Percentiles rank a stretch among this genome's conserved stretches.
These are phyloP conservation scores for Candida hungchunana DNA, from an alignment of 805 yeast species.

Conservation along the genomic window DNA sequence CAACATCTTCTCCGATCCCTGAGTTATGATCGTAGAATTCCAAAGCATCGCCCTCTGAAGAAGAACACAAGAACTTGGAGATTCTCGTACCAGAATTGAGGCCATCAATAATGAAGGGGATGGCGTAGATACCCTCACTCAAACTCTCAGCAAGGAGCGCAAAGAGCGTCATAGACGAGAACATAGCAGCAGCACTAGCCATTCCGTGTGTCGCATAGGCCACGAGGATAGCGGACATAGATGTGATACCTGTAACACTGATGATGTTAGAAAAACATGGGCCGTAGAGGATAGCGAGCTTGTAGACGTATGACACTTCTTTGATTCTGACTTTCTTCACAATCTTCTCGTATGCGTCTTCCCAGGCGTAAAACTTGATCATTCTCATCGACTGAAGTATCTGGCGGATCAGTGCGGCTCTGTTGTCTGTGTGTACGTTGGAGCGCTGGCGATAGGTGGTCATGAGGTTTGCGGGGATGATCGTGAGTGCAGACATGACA, in stretches of 20 bases:
- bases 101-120: constrained; percentile 59
- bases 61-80: constrained; percentile 45
- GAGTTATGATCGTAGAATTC: constrained; percentile 31
- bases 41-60: constrained; percentile 36
- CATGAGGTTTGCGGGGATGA: constrained; percentile 41
- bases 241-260: constrained; percentile 42
- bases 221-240: constrained; percentile 46
- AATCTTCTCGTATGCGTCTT: constrained; percentile 57
- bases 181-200: constrained; percentile 55
- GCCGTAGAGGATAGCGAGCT: constrained; percentile 57
- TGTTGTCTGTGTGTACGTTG: constrained; percentile 52
- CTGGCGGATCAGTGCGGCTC: constrained; percentile 57
- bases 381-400: constrained; percentile 54
- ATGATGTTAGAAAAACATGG: constrained; percentile 48
- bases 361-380: constrained; percentile 84
- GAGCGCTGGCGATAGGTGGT: constrained; percentile 42
- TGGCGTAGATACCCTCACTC: constrained; percentile 52
- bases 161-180: constrained; percentile 65
- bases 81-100: constrained; percentile 53
- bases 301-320: constrained; percentile 55
- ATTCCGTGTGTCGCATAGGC: constrained; percentile 32
- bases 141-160: constrained; percentile 55
- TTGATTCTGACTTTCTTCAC: constrained; percentile 46
- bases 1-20: constrained; percentile 23
- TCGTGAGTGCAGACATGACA: constrained; percentile 39